Conservation (phyloP, 2,329 filamentous ascomycete species). For the Epichloe amarillans region DNA sequence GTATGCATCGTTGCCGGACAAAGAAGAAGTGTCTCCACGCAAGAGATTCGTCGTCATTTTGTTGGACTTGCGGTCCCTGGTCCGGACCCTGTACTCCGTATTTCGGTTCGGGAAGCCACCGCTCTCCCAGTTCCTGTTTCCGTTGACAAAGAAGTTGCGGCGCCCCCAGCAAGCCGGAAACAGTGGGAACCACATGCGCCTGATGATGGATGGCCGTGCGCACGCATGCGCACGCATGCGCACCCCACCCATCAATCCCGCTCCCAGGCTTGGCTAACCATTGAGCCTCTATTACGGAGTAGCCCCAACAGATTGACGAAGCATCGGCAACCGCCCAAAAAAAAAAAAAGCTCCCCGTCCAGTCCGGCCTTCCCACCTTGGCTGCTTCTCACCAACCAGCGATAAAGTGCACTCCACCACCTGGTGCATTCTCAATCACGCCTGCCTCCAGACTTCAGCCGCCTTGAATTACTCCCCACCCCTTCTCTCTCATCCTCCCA, state of each 20-base stretch:
- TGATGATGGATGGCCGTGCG: background rate
- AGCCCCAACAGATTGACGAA: slow-evolving; percentile 8
- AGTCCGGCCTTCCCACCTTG: background rate
- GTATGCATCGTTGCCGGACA: background rate
- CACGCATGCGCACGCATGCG: background rate
- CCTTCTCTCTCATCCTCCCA: background rate
- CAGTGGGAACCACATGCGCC: background rate
- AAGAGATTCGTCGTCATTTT: background rate
- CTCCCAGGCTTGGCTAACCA: background rate
- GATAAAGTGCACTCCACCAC: background rate
- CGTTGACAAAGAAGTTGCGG: background rate
- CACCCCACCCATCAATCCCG: slow-evolving; percentile 1
- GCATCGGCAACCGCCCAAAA: slow-evolving; percentile 5
- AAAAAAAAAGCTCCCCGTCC: background rate
- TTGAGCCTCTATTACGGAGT: slow-evolving; percentile 2
- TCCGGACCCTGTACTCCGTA: no score
- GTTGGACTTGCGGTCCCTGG: background rate
- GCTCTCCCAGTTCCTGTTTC: background rate
- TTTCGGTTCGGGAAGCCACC: background rate
- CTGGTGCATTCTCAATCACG: background rate
- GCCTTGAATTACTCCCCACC: background rate
- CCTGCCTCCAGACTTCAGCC: background rate
- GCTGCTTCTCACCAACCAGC: background rate
- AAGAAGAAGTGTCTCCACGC: background rate
- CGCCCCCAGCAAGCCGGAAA: slow-evolving; percentile 2